Evolutionary conservation across 495 filamentous ascomycete species (phyloP).

Genomic region (Pyrenula aspistea): DNA sequence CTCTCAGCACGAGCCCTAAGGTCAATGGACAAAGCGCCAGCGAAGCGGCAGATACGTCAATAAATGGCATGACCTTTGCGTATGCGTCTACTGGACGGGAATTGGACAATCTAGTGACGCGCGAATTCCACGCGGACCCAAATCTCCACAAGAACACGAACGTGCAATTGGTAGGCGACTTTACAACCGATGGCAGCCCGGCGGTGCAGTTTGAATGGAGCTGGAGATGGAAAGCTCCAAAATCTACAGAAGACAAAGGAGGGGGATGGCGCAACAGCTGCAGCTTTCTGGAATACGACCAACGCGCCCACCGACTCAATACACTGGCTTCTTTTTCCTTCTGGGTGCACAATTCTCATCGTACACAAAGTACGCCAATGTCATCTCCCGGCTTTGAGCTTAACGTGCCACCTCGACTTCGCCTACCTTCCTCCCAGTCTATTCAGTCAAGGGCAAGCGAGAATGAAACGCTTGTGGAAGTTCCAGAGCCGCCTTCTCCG

Average conservation of each 20-base stretch:
- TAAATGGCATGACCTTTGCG: conserved; percentile 86
- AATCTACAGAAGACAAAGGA: conserved; percentile 65
- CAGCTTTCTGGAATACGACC: conserved; percentile 94
- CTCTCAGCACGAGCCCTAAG: conserved; percentile 12
- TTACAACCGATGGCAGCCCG: conserved; percentile 61
- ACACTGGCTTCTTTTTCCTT: conserved; percentile 88
- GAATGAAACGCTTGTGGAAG: conserved; percentile 35
- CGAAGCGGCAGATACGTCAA: conserved; percentile 51
- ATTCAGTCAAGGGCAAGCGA: conserved; percentile 66
- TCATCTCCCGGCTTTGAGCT: conserved; percentile 61
- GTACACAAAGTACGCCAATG: conserved; percentile 6
- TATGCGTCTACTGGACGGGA: conserved; percentile 76
- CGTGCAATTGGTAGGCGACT: conserved; percentile 85
- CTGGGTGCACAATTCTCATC: conserved; percentile 68
- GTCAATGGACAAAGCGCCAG: conserved; percentile 39
- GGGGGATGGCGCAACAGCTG: conserved; percentile 93
- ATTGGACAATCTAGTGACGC: conserved; percentile 82
- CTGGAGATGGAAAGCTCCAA: conserved; percentile 94
- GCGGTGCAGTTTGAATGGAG: conserved; percentile 89
- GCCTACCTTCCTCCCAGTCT: conserved; percentile 73
- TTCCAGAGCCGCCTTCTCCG: conserved; percentile 56
- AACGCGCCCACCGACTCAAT: conserved; percentile 75
- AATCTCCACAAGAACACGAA: conserved; percentile 96
- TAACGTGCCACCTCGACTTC: conserved; percentile 59
- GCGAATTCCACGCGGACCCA: conserved; percentile 93